These are phyloP conservation scores for barrel medic (Medicago truncatula) DNA, from an alignment of 306 rosid species.

Conservation along the genomic window MtrunA17r5.0-ANR NC_053049.1:39975001-39975500, in stretches of 20 bases:
- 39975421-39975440: too few relatives aligned
- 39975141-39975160: conserved; percentile 96
- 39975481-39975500: conserved; percentile 4
- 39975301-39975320: conserved; percentile 90
- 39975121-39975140: conserved; percentile 94
- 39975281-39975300: conserved; percentile 94
- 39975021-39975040: conserved; percentile 6
- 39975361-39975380: conserved; percentile 24
- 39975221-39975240: neutral
- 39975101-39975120: conserved; percentile 98
- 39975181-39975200: conserved; percentile 28
- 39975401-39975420: too few relatives aligned
- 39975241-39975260: conserved; percentile 20
- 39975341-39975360: neutral
- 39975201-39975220: conserved; percentile 2
- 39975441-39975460: too few relatives aligned
- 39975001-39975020: conserved; percentile 13
- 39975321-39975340: conserved; percentile 82
- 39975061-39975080: conserved; percentile 27
- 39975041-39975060: conserved; percentile 1
- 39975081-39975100: conserved; percentile 97
- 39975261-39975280: conserved; percentile 77
- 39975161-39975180: conserved; percentile 72
- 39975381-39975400: neutral
- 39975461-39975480: neutral